phyloP scores from a whole-genome alignment of 768 basidiomycete species.

The Calocybe gangraenosa region DNA sequence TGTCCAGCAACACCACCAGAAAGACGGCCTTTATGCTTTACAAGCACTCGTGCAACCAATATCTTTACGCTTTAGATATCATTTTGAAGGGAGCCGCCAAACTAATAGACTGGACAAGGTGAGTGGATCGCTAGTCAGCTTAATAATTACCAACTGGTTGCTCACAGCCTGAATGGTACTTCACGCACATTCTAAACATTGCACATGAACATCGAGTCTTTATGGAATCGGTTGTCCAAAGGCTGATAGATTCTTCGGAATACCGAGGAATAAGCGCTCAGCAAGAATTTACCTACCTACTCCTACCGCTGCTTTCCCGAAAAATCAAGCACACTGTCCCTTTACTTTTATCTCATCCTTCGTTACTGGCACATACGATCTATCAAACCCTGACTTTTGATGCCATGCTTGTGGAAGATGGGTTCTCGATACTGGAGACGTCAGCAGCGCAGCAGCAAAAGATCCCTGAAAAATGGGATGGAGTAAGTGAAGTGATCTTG shows the following conservation, averaged over 20 bases:
- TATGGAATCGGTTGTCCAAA: slow-evolving; percentile 73
- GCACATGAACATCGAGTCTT: slow-evolving; percentile 82
- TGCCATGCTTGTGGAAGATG: slow-evolving; percentile 66
- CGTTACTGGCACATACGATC: slow-evolving; percentile 91
- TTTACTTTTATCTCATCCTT: slow-evolving; percentile 67
- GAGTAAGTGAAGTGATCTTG: slow-evolving; percentile 78
- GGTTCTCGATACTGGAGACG: slow-evolving; percentile 60
- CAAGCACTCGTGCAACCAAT: slow-evolving; percentile 84
- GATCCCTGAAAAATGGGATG: slow-evolving; percentile 51
- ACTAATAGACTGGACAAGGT: slow-evolving; percentile 96
- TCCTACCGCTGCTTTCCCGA: slow-evolving; percentile 71
- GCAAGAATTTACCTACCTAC: slow-evolving; percentile 79
- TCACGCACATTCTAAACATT: slow-evolving; percentile 86
- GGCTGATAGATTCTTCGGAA: slow-evolving; percentile 58
- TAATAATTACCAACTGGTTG: too few species aligned
- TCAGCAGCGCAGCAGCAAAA: slow-evolving; percentile 27
- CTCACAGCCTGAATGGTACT: slow-evolving; percentile 92
- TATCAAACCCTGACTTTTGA: slow-evolving; percentile 92
- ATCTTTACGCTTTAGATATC: slow-evolving; percentile 86
- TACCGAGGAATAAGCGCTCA: slow-evolving; percentile 66
- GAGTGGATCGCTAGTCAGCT: too few species aligned
- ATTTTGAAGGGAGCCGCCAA: slow-evolving; percentile 82
- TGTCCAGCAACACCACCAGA: slow-evolving; percentile 21
- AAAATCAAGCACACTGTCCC: slow-evolving; percentile 78
- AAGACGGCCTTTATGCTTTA: slow-evolving; percentile 74